phyloP scores from a whole-genome alignment of 805 yeast genomes.

The Ogataea methanolica region DNA sequence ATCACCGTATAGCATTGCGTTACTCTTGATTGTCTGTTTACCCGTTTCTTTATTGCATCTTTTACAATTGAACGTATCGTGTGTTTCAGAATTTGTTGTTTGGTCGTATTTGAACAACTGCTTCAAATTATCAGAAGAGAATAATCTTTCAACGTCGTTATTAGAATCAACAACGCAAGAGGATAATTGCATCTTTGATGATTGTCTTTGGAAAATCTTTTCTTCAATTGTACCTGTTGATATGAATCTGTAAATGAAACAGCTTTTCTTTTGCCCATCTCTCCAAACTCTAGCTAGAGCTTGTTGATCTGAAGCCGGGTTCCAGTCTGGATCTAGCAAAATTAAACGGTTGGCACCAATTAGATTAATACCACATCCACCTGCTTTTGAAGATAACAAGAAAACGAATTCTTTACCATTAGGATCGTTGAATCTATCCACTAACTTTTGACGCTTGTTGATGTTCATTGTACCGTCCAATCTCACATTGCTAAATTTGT shows the following conservation, averaged over 20 bases:
- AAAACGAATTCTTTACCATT: constrained; percentile 84
- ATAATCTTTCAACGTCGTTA: constrained; percentile 89
- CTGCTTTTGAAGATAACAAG: constrained; percentile 89
- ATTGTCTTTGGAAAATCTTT: constrained; percentile 91
- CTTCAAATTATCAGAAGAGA: constrained; percentile 74
- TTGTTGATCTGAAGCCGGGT: constrained; percentile 97
- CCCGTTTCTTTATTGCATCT: constrained; percentile 56
- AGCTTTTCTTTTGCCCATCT: constrained; percentile 97
- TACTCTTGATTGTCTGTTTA: constrained; percentile 58
- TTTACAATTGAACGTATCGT: constrained; percentile 84
- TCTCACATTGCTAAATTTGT: constrained; percentile 71
- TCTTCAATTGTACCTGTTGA: constrained; percentile 96
- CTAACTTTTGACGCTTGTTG: constrained; percentile 87
- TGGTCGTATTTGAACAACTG: constrained; percentile 69
- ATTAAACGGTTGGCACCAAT: constrained; percentile 94
- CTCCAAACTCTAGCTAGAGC: constrained; percentile 98
- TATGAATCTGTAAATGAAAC: constrained; percentile 90
- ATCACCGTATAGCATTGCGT: constrained; percentile 95
- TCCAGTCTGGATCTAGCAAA: constrained; percentile 92
- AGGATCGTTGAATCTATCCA: constrained; percentile 88
- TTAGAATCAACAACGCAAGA: constrained; percentile 97
- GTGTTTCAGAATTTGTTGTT: constrained; percentile 80
- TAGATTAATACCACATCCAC: constrained; percentile 97
- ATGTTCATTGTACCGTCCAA: constrained; percentile 92
- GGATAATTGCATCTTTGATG: constrained; percentile 87